These are phyloP conservation scores for Morella rubra DNA, from an alignment of 306 rosid genomes.

Conservation along the genomic window DNA sequence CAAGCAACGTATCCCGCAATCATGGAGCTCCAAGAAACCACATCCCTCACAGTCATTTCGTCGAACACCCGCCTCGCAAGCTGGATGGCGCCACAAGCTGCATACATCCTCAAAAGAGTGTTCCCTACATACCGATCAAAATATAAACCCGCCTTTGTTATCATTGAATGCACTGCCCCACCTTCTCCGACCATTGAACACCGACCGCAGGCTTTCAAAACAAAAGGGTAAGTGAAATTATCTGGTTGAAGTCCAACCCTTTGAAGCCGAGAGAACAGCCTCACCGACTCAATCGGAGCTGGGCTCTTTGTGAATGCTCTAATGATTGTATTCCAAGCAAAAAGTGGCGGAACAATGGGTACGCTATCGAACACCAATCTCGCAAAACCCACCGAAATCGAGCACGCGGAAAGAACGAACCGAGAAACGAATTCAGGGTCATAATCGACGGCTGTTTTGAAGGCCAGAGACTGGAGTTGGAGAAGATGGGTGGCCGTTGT, in stretches of 20 bases:
- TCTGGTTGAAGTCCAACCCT: constrained; percentile 33
- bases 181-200: constrained; percentile 29
- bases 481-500: constrained; percentile 29
- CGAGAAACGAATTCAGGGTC: constrained; percentile 28
- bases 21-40: constrained; percentile 65
- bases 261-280: constrained; percentile 38
- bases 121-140: constrained; percentile 37
- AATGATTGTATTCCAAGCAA: constrained; percentile 48
- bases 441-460: constrained; percentile 40
- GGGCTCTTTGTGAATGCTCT: constrained; percentile 40
- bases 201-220: constrained; percentile 49
- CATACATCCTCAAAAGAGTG: constrained; percentile 48
- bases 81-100: constrained; percentile 23
- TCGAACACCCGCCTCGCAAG: constrained; percentile 49
- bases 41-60: constrained; percentile 50
- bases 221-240: constrained; percentile 55
- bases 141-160: constrained; percentile 37
- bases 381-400: constrained; percentile 38
- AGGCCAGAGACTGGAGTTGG: constrained; percentile 44
- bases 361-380: constrained; percentile 31
- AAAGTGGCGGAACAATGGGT: constrained; percentile 49
- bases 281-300: constrained; percentile 31
- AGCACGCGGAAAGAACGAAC: constrained; percentile 23
- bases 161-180: constrained; percentile 42
- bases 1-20: constrained; percentile 47